phyloP scores from a whole-genome alignment of 2,329 filamentous ascomycete genomes.

The Penicillium sp. region DNA sequence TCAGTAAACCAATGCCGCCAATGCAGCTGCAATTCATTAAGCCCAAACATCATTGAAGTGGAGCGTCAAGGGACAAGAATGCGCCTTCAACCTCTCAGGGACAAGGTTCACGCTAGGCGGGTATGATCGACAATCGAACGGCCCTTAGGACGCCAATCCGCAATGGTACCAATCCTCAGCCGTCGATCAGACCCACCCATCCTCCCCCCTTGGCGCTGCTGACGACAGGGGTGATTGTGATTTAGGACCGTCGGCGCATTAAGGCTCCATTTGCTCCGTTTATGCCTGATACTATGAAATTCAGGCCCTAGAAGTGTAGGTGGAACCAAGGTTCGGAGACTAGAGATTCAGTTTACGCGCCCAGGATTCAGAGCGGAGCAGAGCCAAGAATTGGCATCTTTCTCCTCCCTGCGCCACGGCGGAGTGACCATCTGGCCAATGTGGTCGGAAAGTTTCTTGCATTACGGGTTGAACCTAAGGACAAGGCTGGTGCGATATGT shows the following conservation, averaged over 20 bases:
- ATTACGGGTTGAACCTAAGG: not conserved
- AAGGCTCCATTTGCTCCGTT: not conserved
- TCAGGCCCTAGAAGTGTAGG: not conserved
- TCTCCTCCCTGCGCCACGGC: not conserved
- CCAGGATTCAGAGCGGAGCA: not conserved
- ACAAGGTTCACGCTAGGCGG: slow-evolving; percentile 19
- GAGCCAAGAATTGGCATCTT: slow-evolving; percentile 5
- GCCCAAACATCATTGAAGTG: slow-evolving; percentile 11
- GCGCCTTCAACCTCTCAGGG: not conserved
- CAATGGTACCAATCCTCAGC: slow-evolving; percentile 16
- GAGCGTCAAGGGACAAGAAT: slow-evolving; percentile 17
- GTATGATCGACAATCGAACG: slow-evolving; percentile 24
- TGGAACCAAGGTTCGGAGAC: not conserved
- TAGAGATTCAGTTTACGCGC: not conserved
- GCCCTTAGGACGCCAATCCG: slow-evolving; percentile 7
- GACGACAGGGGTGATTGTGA: not conserved
- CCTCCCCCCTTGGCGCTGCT: slow-evolving; percentile 1
- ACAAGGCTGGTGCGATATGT: not conserved
- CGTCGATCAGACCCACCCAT: slow-evolving; percentile 20
- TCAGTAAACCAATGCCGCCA: not conserved
- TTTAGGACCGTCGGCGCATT: not conserved
- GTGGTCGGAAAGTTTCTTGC: not conserved
- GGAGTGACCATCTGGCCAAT: not conserved
- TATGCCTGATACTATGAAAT: not conserved
- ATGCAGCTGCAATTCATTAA: slow-evolving; percentile 12